Conservation (phyloP, 352 stramenopile species). For the Globisporangium takayamanum region DNA sequence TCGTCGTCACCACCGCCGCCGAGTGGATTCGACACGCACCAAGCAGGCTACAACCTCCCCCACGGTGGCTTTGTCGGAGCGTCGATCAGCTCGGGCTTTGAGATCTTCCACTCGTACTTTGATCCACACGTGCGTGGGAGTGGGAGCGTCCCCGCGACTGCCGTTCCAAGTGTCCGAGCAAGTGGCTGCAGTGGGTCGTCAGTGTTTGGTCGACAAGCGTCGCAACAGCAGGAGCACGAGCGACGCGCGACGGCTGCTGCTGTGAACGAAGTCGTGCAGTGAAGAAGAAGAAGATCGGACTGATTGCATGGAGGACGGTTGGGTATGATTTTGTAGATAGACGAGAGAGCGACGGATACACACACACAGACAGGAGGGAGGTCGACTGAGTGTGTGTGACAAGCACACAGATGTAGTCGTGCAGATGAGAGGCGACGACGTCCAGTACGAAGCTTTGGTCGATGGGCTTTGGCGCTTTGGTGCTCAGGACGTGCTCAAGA, state of each 20-base stretch:
- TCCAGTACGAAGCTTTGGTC: no score
- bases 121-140: conserved; percentile 17
- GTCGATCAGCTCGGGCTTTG: conserved; percentile 64
- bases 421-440: no score
- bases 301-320: background rate
- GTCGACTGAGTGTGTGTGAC: no score
- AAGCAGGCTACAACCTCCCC: conserved; percentile 9
- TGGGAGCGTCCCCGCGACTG: background rate
- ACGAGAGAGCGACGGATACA: background rate
- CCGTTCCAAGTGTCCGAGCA: background rate
- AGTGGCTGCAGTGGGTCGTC: conserved; percentile 13
- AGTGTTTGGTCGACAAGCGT: conserved; percentile 8
- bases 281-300: background rate
- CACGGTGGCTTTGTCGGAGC: conserved; percentile 37
- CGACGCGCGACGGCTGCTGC: conserved; percentile 3
- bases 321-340: background rate
- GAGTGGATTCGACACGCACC: conserved; percentile 8
- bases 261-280: conserved; percentile 32
- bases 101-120: conserved; percentile 79
- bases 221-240: conserved; percentile 3
- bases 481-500: no score
- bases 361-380: no score
- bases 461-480: no score
- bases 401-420: no score
- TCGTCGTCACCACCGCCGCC: background rate